A percentile compares a stretch with the other conserved stretches of the same genome.
phyloP scores from a whole-genome alignment of 441 rosid species.

The Adansonia grandidieri region DNA sequence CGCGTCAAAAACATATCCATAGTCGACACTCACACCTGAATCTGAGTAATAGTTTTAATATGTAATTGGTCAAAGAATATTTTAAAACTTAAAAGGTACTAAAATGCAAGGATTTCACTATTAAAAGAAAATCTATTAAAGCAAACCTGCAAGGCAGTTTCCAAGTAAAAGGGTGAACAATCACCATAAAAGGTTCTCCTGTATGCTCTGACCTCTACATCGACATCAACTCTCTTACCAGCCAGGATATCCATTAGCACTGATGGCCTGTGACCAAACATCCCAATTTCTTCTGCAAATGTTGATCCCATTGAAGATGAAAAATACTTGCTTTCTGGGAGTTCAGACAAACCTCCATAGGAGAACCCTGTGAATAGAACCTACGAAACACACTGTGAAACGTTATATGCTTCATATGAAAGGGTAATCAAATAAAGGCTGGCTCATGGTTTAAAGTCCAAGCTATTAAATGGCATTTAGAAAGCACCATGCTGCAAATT shows the following conservation, averaged over 20 bases:
- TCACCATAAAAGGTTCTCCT: constrained; percentile 89
- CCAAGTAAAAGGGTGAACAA: constrained; percentile 91
- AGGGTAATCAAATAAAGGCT: not conserved
- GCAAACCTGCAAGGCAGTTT: constrained; percentile 93
- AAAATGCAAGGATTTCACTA: not conserved
- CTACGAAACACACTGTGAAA: constrained; percentile 48
- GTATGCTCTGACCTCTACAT: constrained; percentile 81
- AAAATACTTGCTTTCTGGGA: constrained; percentile 76
- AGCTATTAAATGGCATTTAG: not conserved
- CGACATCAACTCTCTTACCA: constrained; percentile 96
- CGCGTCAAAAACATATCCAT: too few species aligned
- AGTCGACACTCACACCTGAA: too few species aligned
- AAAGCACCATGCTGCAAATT: not conserved
- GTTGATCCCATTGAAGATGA: constrained; percentile 92
- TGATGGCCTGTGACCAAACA: constrained; percentile 87
- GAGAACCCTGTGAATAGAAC: constrained; percentile 93
- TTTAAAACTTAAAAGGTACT: not conserved
- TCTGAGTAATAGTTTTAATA: not conserved
- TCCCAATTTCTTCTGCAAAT: constrained; percentile 91
- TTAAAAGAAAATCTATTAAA: constrained; percentile 22
- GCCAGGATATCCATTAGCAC: constrained; percentile 92
- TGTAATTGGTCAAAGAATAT: not conserved
- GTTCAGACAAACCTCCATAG: constrained; percentile 94
- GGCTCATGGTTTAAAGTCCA: not conserved
- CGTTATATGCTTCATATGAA: constrained; percentile 22